A percentile compares a stretch with the other conserved stretches of the same genome.
Evolutionary conservation across 345 rosid genomes (phyloP).

Genomic region (Salix dunnii): DNA sequence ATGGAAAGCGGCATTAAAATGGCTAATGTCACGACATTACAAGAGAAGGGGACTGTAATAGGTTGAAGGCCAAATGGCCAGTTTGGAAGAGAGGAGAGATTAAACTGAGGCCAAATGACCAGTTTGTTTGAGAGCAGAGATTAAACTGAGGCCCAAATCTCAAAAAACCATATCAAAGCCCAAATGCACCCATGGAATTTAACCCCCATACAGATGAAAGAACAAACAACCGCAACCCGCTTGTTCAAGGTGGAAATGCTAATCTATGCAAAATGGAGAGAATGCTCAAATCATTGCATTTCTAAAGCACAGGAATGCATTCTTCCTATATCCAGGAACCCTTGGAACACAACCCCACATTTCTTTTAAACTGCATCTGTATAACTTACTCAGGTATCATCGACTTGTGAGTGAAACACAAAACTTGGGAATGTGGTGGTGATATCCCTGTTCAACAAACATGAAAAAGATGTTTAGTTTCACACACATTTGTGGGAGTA

Average conservation of each 20-base stretch:
- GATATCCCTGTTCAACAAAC: conserved; percentile 16
- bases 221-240: background rate
- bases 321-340: background rate
- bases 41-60: no score
- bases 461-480: background rate
- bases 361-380: background rate
- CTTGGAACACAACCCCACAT: background rate
- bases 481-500: background rate
- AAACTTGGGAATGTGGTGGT: conserved; percentile 30
- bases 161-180: background rate
- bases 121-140: background rate
- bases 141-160: background rate
- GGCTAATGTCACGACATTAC: no score
- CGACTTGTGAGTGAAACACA: conserved; percentile 30
- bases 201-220: background rate
- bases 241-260: background rate
- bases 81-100: no score
- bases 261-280: background rate
- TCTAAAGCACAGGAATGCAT: background rate
- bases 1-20: no score
- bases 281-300: background rate
- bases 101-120: background rate
- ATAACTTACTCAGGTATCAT: conserved; percentile 17
- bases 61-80: background rate
- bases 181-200: background rate